These are phyloP conservation scores for Roridomyces roridus DNA, from an alignment of 768 basidiomycete species.

Conservation along the genomic window DNA sequence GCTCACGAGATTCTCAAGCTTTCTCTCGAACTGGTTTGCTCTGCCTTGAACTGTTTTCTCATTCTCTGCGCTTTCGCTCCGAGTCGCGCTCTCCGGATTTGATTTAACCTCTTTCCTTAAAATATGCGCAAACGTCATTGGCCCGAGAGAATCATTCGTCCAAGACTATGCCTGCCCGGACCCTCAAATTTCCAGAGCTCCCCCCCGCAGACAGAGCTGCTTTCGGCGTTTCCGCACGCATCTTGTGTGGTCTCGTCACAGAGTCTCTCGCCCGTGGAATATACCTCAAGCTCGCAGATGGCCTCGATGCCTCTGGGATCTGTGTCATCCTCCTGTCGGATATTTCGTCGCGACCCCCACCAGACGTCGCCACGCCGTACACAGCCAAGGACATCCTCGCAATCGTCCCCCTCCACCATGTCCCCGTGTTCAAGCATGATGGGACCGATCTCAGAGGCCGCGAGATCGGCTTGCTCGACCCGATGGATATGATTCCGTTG, in stretches of 20 bases:
- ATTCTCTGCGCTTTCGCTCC: too few species aligned
- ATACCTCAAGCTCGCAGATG: conserved; percentile 45
- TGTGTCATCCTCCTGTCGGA: conserved; percentile 45
- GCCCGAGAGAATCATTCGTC: not conserved
- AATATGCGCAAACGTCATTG: not conserved
- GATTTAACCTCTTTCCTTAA: conserved; percentile 1
- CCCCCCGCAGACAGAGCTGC: conserved; percentile 47
- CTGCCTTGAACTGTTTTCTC: conserved; percentile 1
- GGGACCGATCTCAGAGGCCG: conserved; percentile 33
- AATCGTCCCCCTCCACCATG: conserved; percentile 51
- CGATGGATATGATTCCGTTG: conserved; percentile 57
- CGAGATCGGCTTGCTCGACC: conserved; percentile 58
- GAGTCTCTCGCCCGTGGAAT: conserved; percentile 58
- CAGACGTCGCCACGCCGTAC: conserved; percentile 29
- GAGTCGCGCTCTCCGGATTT: conserved; percentile 17
- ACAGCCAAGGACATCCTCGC: conserved; percentile 46
- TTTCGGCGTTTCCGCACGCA: conserved; percentile 54
- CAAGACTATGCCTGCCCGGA: conserved; percentile 35
- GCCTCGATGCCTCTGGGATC: conserved; percentile 43
- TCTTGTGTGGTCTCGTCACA: conserved; percentile 64
- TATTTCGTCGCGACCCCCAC: conserved; percentile 30
- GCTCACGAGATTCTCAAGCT: too few species aligned
- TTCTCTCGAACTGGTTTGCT: not conserved
- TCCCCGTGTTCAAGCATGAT: conserved; percentile 53
- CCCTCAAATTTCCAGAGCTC: conserved; percentile 34